A percentile compares a stretch with the other conserved stretches of the same genome.
Conservation (phyloP, 2,329 filamentous ascomycete species). For the Rutstroemia sp. region DNA sequence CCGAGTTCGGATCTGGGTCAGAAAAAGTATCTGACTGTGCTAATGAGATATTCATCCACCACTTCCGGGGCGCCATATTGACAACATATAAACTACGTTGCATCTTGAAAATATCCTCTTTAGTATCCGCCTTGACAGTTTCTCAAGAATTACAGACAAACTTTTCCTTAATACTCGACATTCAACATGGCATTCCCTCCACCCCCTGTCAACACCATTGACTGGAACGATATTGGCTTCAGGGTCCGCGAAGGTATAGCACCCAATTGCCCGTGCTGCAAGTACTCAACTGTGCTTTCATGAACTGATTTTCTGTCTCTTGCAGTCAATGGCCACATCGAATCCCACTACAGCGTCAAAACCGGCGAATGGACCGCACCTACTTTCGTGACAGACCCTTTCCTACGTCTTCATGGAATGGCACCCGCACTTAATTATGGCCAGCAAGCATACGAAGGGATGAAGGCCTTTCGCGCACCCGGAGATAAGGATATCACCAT, state of each 20-base stretch:
- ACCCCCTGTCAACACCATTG: conserved; percentile 69
- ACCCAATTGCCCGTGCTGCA: not conserved
- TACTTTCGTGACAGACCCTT: conserved; percentile 74
- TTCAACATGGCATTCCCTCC: conserved; percentile 57
- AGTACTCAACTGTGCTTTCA: not conserved
- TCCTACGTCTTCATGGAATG: conserved; percentile 88
- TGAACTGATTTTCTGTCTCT: not conserved
- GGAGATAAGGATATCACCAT: conserved; percentile 62
- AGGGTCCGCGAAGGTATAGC: conserved; percentile 74
- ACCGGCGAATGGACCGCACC: conserved; percentile 73
- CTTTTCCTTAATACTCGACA: not conserved
- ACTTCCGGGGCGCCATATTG: too few species aligned
- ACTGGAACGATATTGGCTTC: conserved; percentile 93
- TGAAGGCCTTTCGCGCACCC: conserved; percentile 87
- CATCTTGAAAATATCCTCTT: too few species aligned
- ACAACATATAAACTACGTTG: not conserved
- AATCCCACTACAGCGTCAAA: conserved; percentile 71
- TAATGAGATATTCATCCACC: not conserved
- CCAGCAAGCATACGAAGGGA: conserved; percentile 95
- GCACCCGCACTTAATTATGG: conserved; percentile 93
- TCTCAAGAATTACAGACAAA: not conserved
- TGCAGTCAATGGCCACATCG: conserved; percentile 89
- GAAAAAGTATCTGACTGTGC: too few species aligned
- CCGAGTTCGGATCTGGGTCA: not conserved
- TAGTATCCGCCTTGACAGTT: not conserved